Percentiles rank a stretch among this genome's conserved stretches.
These are phyloP conservation scores for Guadua angustifolia DNA, from an alignment of 176 grass and related monocot genomes.

Conservation along the genomic window DNA sequence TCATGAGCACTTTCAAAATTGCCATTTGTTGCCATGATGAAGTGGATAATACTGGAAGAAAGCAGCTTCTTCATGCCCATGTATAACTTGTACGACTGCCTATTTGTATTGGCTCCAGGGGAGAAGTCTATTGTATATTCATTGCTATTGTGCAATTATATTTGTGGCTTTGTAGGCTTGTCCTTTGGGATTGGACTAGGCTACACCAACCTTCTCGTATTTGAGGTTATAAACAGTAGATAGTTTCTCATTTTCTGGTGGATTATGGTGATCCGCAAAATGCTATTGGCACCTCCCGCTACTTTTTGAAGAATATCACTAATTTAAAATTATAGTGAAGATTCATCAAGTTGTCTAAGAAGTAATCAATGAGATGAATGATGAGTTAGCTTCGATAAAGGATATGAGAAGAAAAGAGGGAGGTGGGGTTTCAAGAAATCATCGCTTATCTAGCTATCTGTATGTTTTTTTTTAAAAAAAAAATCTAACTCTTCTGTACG, in stretches of 20 bases:
- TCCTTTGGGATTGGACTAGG: slow-evolving; percentile 30
- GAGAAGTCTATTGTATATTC: slow-evolving; percentile 35
- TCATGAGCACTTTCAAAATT: slow-evolving; percentile 40
- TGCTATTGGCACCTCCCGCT: neutral
- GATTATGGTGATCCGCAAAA: neutral
- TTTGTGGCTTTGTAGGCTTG: slow-evolving; percentile 41
- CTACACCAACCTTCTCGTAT: slow-evolving; percentile 5
- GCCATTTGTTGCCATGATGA: slow-evolving; percentile 10
- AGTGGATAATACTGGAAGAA: slow-evolving; percentile 32
- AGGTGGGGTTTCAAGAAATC: too few relatives aligned
- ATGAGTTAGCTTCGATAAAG: neutral
- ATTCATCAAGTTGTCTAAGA: neutral
- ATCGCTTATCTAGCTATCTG: too few relatives aligned
- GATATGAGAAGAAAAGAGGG: neutral
- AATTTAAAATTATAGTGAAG: neutral
- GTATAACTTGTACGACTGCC: slow-evolving; percentile 38
- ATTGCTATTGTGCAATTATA: slow-evolving; percentile 39
- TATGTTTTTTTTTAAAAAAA: too few relatives aligned
- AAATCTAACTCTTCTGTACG: too few relatives aligned
- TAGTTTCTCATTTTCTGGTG: slow-evolving; percentile 24
- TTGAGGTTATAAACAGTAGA: slow-evolving; percentile 27
- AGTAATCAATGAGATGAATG: neutral
- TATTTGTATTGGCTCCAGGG: slow-evolving; percentile 38
- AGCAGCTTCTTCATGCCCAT: neutral
- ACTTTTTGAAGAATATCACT: neutral